Evolutionary conservation across 768 basidiomycete genomes (phyloP), one percentile per base, ranked within the genome.

Genomic region (Psilocybe cyanescens): DNA sequence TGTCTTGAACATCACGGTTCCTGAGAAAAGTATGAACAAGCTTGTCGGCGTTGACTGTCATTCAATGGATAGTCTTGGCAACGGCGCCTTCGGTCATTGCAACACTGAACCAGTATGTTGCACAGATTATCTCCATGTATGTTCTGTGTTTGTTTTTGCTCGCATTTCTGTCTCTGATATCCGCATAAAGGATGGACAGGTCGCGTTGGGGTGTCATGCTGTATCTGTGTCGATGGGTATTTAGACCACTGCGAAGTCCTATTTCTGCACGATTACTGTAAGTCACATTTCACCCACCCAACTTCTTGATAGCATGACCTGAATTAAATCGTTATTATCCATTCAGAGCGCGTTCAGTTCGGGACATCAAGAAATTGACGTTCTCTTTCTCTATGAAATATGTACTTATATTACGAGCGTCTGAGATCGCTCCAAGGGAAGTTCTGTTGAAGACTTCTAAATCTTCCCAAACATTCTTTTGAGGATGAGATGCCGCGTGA

Each of bases 401-500:
- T 12, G 6, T 16, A 19, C 14, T 46, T 46, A 16, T 16, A 33
- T 6, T 50, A 50, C 44, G 17, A 24, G 24, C 24, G 24, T 24
- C 24, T 24, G 24, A 24, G 24, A 24, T 24, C 24, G 24, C 24
- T 24, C 24, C 24, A 52, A 39, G 3, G 19, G 11, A 19, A 53
- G 41, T 5, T 30, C 28, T 19, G 11, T 44, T 31, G 47, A 30
- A 33, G 28, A 45, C 12, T 12, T 55, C 57, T 67, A 71, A n/a
- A 71, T 60, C 58, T 65, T 72, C 5, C 72, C 69, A 55, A 64
- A 65, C 63, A 71, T 54, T 31, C 65, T 44, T 14, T 61, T 48
- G 30, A 73, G 45, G 49, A 70, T 55, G 33, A 74, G 59, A 69
- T 73, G 61, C 51, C 73, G 65, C 16, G 67, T 58, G 12, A 69